These are phyloP conservation scores for Anethum foeniculum DNA, from an alignment of 140 eudicot genomes.

Conservation along the genomic window DNA sequence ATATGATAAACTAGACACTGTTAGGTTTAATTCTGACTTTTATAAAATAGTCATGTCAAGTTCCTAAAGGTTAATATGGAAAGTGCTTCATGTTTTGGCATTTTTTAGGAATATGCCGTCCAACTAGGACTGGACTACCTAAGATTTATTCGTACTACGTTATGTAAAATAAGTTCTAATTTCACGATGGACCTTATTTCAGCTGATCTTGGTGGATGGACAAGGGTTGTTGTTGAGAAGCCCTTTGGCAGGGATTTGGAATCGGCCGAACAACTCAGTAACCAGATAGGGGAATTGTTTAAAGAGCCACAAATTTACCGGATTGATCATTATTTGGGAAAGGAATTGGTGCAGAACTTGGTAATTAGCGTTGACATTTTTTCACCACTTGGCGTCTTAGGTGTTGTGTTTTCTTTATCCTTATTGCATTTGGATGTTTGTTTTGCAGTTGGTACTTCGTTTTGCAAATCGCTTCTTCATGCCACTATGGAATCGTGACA, in stretches of 20 bases:
- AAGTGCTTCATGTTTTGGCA: not conserved
- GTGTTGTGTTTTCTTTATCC: slow-evolving; percentile 6
- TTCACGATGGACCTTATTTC: slow-evolving; percentile 14
- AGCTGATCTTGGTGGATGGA: slow-evolving; percentile 99
- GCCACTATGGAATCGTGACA: slow-evolving; percentile 92
- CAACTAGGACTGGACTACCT: not conserved
- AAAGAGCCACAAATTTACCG: slow-evolving; percentile 86
- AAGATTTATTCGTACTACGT: not conserved
- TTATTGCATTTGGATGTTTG: not conserved
- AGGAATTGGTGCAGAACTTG: slow-evolving; percentile 94
- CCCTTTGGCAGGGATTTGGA: slow-evolving; percentile 96
- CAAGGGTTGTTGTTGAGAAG: slow-evolving; percentile 96
- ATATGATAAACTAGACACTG: not conserved
- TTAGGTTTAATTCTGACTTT: not conserved
- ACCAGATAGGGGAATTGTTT: slow-evolving; percentile 78
- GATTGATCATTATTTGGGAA: slow-evolving; percentile 88
- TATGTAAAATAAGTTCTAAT: not conserved
- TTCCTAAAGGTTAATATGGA: not conserved
- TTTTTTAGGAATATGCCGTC: not conserved
- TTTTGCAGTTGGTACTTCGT: slow-evolving; percentile 77
- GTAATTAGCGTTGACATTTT: slow-evolving; percentile 23
- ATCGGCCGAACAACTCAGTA: slow-evolving; percentile 88
- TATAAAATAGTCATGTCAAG: not conserved
- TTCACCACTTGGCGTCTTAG: slow-evolving; percentile 1
- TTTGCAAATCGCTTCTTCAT: slow-evolving; percentile 87